Evolutionary conservation across 768 basidiomycete species (phyloP).

Genomic region (Ramaria sp.): DNA sequence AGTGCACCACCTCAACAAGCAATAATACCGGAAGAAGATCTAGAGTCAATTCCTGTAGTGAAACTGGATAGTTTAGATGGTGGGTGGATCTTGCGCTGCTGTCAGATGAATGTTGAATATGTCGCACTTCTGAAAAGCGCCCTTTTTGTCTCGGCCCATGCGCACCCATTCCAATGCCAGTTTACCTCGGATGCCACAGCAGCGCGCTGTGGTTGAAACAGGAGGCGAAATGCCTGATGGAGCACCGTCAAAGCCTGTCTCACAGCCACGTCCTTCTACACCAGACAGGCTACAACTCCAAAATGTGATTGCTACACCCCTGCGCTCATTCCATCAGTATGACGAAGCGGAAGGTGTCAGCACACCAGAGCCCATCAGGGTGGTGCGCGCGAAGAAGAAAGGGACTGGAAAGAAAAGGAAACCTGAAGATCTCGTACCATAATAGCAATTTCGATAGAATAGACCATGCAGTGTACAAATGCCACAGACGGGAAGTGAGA

Average conservation of each 20-base stretch:
- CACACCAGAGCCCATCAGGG: slow-evolving; percentile 63
- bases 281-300: slow-evolving; percentile 18
- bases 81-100: neutral
- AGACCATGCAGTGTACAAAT: neutral
- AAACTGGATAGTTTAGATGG: slow-evolving; percentile 53
- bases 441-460: slow-evolving; percentile 1
- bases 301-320: slow-evolving; percentile 11
- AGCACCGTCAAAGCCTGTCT: slow-evolving; percentile 15
- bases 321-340: slow-evolving; percentile 40
- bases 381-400: slow-evolving; percentile 58
- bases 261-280: slow-evolving; percentile 9
- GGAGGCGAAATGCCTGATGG: slow-evolving; percentile 81
- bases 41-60: slow-evolving; percentile 92
- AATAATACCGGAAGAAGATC: slow-evolving; percentile 34
- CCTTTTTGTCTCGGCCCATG: neutral
- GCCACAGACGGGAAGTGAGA: neutral
- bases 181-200: slow-evolving; percentile 28
- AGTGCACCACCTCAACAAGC: slow-evolving; percentile 15
- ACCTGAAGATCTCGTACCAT: slow-evolving; percentile 31
- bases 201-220: slow-evolving; percentile 57
- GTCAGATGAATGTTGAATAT: too few relatives aligned
- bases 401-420: slow-evolving; percentile 53
- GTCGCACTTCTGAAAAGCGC: slow-evolving; percentile 24
- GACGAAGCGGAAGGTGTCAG: slow-evolving; percentile 44
- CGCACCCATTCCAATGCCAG: neutral